A percentile compares a stretch with the other conserved stretches of the same genome.
phyloP scores from a whole-genome alignment of 1,284 basidiomycete species.

The Ganoderma leucocontextum region DNA sequence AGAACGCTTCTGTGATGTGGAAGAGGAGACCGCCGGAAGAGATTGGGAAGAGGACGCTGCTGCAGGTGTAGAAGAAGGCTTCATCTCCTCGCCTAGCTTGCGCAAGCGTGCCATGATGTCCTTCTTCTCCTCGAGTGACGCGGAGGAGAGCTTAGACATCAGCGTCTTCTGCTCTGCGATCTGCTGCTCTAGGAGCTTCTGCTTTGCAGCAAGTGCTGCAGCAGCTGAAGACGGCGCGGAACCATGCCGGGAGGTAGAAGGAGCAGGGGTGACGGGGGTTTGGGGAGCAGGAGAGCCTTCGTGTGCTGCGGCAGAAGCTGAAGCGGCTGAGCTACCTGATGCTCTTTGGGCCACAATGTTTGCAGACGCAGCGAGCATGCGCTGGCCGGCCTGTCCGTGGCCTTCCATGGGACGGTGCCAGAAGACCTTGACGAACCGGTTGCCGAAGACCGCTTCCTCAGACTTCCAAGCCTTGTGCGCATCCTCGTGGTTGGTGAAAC shows the following conservation, averaged over 20 bases:
- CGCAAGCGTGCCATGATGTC: conserved; percentile 80
- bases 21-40: conserved; percentile 35
- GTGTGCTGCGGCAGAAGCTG: conserved; percentile 36
- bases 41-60: conserved; percentile 42
- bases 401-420: conserved; percentile 94
- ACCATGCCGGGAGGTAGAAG: conserved; percentile 40
- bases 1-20: conserved; percentile 35
- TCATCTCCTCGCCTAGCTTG: conserved; percentile 86
- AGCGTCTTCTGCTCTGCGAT: conserved; percentile 92
- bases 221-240: conserved; percentile 45
- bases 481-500: conserved; percentile 86
- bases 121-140: conserved; percentile 81
- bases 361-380: conserved; percentile 82
- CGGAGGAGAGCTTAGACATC: conserved; percentile 74
- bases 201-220: conserved; percentile 71
- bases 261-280: conserved; percentile 25
- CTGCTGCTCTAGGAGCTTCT: conserved; percentile 82
- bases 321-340: conserved; percentile 36
- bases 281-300: conserved; percentile 34
- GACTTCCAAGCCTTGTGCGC: conserved; percentile 91
- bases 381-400: conserved; percentile 78
- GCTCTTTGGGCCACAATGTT: conserved; percentile 70
- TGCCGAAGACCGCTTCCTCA: conserved; percentile 93
- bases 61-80: conserved; percentile 40
- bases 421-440: conserved; percentile 94